Percentiles rank a stretch among this genome's conserved stretches.
Evolutionary conservation across 192 early-diverging fungal genomes (phyloP).

Genomic region (Podochytrium sp.): DNA sequence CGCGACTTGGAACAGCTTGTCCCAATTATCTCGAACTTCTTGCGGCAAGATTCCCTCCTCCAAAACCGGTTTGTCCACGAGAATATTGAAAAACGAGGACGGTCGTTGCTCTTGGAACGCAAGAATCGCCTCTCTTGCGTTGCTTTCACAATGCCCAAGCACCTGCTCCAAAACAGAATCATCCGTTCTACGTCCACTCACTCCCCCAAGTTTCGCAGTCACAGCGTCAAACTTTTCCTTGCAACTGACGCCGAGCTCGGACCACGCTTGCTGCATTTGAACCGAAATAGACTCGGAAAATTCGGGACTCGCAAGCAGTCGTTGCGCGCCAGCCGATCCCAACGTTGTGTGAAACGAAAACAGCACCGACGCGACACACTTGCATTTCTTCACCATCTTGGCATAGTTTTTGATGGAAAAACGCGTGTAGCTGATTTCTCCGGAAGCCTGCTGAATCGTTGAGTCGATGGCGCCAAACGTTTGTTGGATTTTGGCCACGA

Average conservation of each 20-base stretch:
- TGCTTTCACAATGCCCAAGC: not conserved
- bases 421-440: slow-evolving; percentile 28
- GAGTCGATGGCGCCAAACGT: slow-evolving; percentile 5
- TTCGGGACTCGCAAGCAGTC: slow-evolving; percentile 9
- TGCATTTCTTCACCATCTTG: not conserved
- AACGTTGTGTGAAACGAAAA: slow-evolving; percentile 21
- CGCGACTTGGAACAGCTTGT: slow-evolving; percentile 13
- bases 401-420: slow-evolving; percentile 27
- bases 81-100: not conserved
- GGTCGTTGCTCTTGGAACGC: slow-evolving; percentile 13
- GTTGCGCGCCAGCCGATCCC: not conserved
- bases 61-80: not conserved
- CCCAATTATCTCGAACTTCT: slow-evolving; percentile 7
- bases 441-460: slow-evolving; percentile 30
- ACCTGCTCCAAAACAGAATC: not conserved
- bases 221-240: slow-evolving; percentile 3
- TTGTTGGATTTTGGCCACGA: slow-evolving; percentile 6
- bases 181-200: not conserved
- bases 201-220: not conserved
- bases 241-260: not conserved
- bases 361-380: slow-evolving; percentile 12
- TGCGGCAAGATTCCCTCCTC: not conserved
- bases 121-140: not conserved
- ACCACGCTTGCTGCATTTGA: slow-evolving; percentile 6
- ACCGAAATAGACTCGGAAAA: slow-evolving; percentile 11